Conservation (phyloP, 2,329 filamentous ascomycete genomes). For the Neoarthrinium moseri region DNA sequence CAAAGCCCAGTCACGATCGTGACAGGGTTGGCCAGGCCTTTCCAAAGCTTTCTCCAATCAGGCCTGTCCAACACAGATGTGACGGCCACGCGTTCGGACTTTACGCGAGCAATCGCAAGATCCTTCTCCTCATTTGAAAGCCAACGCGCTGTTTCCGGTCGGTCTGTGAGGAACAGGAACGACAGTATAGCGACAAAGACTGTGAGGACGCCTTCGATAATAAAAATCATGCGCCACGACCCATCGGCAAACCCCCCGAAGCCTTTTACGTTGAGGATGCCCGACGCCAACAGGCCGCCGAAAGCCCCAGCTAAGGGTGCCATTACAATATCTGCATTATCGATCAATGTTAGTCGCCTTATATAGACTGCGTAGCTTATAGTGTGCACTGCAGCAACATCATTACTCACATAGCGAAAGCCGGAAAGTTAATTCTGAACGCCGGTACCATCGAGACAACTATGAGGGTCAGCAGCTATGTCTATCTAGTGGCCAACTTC, state of each 20-base stretch:
- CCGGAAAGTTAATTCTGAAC: constrained; percentile 65
- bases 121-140: constrained; percentile 64
- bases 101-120: constrained; percentile 64
- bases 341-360: too few relatives aligned
- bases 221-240: constrained; percentile 31
- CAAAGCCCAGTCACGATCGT: constrained; percentile 22
- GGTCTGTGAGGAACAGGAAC: constrained; percentile 66
- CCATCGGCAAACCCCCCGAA: constrained; percentile 35
- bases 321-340: constrained; percentile 64
- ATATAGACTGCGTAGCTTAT: too few relatives aligned
- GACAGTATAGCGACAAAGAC: constrained; percentile 52
- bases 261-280: constrained; percentile 58
- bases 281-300: constrained; percentile 64
- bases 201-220: constrained; percentile 49
- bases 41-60: constrained; percentile 55
- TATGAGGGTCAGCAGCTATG: background rate
- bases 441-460: constrained; percentile 67
- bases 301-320: constrained; percentile 70
- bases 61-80: constrained; percentile 64
- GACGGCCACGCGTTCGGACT: constrained; percentile 63
- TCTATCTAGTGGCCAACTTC: too few relatives aligned
- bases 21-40: constrained; percentile 64
- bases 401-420: constrained; percentile 58
- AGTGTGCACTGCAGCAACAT: too few relatives aligned
- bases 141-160: constrained; percentile 67